Evolutionary conservation across 352 stramenopile genomes (phyloP).

Genomic region (Globisporangium cystogenes): DNA sequence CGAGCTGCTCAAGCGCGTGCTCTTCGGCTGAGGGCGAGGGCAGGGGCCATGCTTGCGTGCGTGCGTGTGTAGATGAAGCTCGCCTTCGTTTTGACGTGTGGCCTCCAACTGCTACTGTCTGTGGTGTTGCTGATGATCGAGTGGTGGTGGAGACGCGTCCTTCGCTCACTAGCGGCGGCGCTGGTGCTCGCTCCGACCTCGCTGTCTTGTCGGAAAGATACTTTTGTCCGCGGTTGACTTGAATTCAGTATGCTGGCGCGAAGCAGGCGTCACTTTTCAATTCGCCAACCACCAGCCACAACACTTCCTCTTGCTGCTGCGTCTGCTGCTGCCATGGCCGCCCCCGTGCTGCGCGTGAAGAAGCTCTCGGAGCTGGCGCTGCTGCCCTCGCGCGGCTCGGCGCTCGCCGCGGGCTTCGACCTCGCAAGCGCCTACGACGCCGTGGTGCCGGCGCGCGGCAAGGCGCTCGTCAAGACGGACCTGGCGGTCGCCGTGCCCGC

Average conservation of each 20-base stretch:
- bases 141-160: no score
- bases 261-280: no score
- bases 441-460: constrained; percentile 88
- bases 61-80: not conserved
- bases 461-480: constrained; percentile 97
- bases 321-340: constrained; percentile 13
- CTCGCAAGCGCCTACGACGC: constrained; percentile 82
- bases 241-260: no score
- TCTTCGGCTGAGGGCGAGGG: constrained; percentile 34
- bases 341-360: constrained; percentile 70
- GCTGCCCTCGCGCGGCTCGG: constrained; percentile 69
- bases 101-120: no score
- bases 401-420: constrained; percentile 77
- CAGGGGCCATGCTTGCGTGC: no score
- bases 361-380: constrained; percentile 81
- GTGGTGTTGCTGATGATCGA: no score
- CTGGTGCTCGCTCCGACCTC: no score
- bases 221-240: no score
- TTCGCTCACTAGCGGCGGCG: no score
- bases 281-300: no score
- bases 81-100: not conserved
- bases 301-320: no score
- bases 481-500: constrained; percentile 92
- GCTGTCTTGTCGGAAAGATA: no score
- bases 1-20: constrained; percentile 53